phyloP scores from a whole-genome alignment of 371 early-diverging fungal genomes.

The Phascolomyces articulosus region DNA sequence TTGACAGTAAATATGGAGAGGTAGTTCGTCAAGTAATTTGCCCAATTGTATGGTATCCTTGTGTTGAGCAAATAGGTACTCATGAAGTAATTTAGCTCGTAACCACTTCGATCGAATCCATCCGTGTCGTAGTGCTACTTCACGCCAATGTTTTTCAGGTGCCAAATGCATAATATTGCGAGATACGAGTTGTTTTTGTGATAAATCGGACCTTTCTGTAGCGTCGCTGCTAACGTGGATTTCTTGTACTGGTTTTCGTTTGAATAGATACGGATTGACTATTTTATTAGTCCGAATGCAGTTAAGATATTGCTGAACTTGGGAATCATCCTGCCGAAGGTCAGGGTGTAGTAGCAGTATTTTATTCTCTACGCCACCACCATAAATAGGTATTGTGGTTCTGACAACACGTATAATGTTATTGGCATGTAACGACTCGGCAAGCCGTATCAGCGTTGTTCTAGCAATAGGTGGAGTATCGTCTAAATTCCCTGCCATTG shows the following conservation, averaged over 20 bases:
- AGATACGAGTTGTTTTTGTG: background rate
- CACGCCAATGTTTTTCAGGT: slow-evolving; percentile 15
- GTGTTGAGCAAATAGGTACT: slow-evolving; percentile 6
- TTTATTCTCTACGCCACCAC: slow-evolving; percentile 17
- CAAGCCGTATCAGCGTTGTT: slow-evolving; percentile 12
- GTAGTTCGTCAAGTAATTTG: slow-evolving; percentile 13
- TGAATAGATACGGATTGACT: background rate
- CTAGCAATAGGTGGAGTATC: slow-evolving; percentile 10
- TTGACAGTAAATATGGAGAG: slow-evolving; percentile 14
- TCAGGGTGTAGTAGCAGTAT: slow-evolving; percentile 19
- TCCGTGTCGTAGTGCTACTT: slow-evolving; percentile 21
- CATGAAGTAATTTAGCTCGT: slow-evolving; percentile 26
- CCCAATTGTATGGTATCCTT: background rate
- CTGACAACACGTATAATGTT: slow-evolving; percentile 9
- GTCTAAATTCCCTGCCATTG: background rate
- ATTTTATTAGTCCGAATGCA: slow-evolving; percentile 1
- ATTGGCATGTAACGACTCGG: slow-evolving; percentile 6
- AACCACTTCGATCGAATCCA: slow-evolving; percentile 27
- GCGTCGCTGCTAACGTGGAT: background rate
- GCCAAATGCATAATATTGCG: background rate
- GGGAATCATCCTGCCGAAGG: slow-evolving; percentile 9
- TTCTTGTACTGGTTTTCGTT: background rate
- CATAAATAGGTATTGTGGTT: slow-evolving; percentile 7
- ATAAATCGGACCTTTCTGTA: background rate
- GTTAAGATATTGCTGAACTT: slow-evolving; percentile 16